Percentiles rank a stretch among this genome's conserved stretches.
phyloP scores from a whole-genome alignment of 148 eudicot species.

The Oxyria digyna region DNA sequence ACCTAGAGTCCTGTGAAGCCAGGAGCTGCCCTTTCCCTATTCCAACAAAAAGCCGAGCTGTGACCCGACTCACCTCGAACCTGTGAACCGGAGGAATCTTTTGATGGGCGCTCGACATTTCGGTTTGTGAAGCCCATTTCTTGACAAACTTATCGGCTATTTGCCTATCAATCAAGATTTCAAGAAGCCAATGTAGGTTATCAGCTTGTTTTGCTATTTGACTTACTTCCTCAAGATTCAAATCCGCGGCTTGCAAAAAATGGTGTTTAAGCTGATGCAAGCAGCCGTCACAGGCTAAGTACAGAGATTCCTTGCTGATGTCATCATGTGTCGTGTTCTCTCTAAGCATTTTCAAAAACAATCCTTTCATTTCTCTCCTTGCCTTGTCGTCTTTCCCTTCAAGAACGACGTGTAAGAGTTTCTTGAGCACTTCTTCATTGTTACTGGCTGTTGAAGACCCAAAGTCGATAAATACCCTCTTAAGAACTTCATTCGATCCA shows the following conservation, averaged over 20 bases:
- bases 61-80: constrained; percentile 71
- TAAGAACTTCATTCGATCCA: constrained; percentile 69
- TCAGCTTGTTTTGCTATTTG: constrained; percentile 82
- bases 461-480: constrained; percentile 61
- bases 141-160: constrained; percentile 70
- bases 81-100: constrained; percentile 73
- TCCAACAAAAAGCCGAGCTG: constrained; percentile 78
- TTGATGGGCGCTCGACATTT: constrained; percentile 61
- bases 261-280: constrained; percentile 41
- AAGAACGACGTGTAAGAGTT: constrained; percentile 73
- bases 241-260: constrained; percentile 44
- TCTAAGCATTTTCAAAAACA: constrained; percentile 77
- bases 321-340: constrained; percentile 66
- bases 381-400: constrained; percentile 96
- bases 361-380: constrained; percentile 78
- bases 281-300: constrained; percentile 70
- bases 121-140: constrained; percentile 63
- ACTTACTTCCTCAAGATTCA: constrained; percentile 37
- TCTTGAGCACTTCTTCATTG: constrained; percentile 67
- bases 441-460: constrained; percentile 17
- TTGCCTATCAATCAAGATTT: constrained; percentile 72
- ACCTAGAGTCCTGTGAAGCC: constrained; percentile 75
- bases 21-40: constrained; percentile 79
- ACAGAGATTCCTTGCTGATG: constrained; percentile 68
- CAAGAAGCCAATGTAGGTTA: constrained; percentile 83